Percentiles rank a stretch among this genome's conserved stretches.
phyloP scores from a whole-genome alignment of 805 yeast genomes.

The Maudiozyma bulderi region DNA sequence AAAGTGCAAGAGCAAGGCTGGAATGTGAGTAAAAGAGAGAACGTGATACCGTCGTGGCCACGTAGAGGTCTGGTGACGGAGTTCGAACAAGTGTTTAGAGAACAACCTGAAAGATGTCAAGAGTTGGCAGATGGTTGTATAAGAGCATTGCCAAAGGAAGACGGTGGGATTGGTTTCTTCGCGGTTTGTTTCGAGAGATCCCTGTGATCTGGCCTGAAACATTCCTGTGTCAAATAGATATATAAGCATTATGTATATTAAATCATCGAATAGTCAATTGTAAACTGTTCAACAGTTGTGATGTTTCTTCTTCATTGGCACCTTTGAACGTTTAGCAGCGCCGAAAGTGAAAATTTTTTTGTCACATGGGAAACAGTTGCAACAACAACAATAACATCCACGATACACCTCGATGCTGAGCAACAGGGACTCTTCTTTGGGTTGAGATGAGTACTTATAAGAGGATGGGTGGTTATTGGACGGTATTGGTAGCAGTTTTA shows the following conservation, averaged over 20 bases:
- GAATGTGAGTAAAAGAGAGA: conserved; percentile 48
- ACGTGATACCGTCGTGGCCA: conserved; percentile 78
- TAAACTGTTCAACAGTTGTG: too few relatives aligned
- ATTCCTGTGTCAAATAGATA: neutral
- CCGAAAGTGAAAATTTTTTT: too few relatives aligned
- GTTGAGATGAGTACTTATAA: too few relatives aligned
- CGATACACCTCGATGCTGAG: too few relatives aligned
- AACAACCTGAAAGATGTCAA: conserved; percentile 37
- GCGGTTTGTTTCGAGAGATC: conserved; percentile 73
- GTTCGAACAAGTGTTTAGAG: conserved; percentile 42
- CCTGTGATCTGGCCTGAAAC: neutral
- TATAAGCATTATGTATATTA: neutral
- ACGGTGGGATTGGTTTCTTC: conserved; percentile 98
- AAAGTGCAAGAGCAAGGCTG: conserved; percentile 64
- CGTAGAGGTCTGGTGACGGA: conserved; percentile 73
- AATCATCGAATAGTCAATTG: neutral
- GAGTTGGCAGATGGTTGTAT: conserved; percentile 77
- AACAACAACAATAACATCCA: too few relatives aligned
- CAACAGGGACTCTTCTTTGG: too few relatives aligned
- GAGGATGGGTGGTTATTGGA: too few relatives aligned
- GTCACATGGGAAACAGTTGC: too few relatives aligned
- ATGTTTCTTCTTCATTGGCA: too few relatives aligned
- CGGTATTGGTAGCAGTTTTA: too few relatives aligned
- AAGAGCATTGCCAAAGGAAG: conserved; percentile 73
- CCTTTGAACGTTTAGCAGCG: too few relatives aligned